A percentile compares a stretch with the other conserved stretches of the same genome.
phyloP scores from a whole-genome alignment of 768 basidiomycete genomes.

The Mycena pura region DNA sequence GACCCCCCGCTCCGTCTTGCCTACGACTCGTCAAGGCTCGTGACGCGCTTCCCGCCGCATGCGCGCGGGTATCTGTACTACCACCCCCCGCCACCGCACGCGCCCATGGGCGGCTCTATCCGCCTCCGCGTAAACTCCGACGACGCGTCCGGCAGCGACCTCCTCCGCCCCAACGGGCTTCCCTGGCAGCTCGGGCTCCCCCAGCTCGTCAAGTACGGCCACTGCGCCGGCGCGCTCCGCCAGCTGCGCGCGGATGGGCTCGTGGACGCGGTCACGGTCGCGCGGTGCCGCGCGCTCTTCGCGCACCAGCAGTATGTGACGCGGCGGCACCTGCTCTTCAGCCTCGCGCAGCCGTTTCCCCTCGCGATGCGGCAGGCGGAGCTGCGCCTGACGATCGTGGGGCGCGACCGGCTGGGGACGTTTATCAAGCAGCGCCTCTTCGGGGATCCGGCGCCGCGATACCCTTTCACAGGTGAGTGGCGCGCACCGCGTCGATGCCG shows the following conservation, averaged over 20 bases:
- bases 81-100: not conserved
- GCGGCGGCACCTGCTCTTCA: not conserved
- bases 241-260: not conserved
- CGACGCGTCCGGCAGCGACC: slow-evolving; percentile 1
- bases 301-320: not conserved
- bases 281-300: not conserved
- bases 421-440: not conserved
- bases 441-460: not conserved
- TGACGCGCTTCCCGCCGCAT: not conserved
- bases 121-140: slow-evolving; percentile 10
- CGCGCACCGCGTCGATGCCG: not conserved
- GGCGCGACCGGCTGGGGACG: not conserved
- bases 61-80: slow-evolving; percentile 14
- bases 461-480: slow-evolving; percentile 8
- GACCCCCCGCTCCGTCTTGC: not conserved
- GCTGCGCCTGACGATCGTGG: slow-evolving; percentile 3
- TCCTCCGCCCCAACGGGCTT: slow-evolving; percentile 8
- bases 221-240: not conserved
- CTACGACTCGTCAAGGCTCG: not conserved
- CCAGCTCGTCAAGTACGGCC: not conserved
- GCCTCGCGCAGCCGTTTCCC: not conserved
- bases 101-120: not conserved
- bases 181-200: slow-evolving; percentile 14
- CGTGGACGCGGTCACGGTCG: not conserved
- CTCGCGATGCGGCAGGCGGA: not conserved